Evolutionary conservation across 2,329 filamentous ascomycete genomes (phyloP), one percentile per base, ranked within the genome.

Genomic region (Camptophora hylomeconis): DNA sequence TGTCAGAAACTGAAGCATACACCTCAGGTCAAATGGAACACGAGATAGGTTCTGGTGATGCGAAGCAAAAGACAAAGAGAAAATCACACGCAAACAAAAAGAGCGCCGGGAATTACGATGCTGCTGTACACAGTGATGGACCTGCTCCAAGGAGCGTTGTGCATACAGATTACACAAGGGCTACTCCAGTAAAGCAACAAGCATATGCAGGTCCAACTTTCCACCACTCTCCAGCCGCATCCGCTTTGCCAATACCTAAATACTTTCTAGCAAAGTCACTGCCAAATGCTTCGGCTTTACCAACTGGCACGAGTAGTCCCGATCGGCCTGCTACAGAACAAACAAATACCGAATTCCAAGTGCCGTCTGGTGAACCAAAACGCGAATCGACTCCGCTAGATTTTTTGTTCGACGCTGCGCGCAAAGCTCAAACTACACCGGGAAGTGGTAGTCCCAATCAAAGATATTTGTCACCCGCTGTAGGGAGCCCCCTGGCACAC

Each of bases 121-220:
- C n/a, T n/a, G n/a, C n/a, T n/a, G n/a, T n/a, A n/a, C n/a, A n/a
- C n/a, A n/a, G n/a, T n/a, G n/a, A n/a, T n/a, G n/a, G n/a, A n/a
- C n/a, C 8, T 20, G 19, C 19, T 20, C 19, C 19, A 20, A 8
- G 19, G n/a, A 20, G n/a, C 19, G 19, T n/a, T n/a, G n/a, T n/a
- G n/a, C 20, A 30, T n/a, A 21, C 22, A 5, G 36, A 35, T 12
- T 39, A 56, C 26, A 44, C 50, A 30, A 49, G 52, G 20, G 48
- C 49, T 24, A 56, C 55, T 5, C 60, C 61, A 18, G 47, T 51
- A 25, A 63, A 72, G 35, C 48, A 52, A 37, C 48, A 52, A 37
- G 75, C 78, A 24, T 98, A 93, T 56, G 89, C 89, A 20, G 89
- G 87, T 9, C 80, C 87, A 18, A 92, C 84, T 4, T 98, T 95